Evolutionary conservation across 495 filamentous ascomycete species (phyloP), one percentile per base, ranked within the genome.

Genomic region (Aspergillus ellipticus): DNA sequence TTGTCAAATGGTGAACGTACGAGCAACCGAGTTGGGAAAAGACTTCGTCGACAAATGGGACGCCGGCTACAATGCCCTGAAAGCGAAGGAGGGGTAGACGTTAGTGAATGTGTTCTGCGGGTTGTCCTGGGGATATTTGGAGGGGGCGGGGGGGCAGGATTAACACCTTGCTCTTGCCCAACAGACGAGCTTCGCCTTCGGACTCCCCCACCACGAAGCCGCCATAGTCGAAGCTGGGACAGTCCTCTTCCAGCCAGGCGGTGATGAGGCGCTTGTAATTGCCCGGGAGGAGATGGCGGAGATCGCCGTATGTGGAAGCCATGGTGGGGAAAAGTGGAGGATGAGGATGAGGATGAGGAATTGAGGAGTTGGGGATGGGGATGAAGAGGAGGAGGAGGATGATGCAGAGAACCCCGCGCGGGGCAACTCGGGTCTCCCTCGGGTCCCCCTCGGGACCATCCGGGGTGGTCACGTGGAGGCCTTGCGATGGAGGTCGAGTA

Each of bases 41-140:
- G 26, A 97, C 88, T 67, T 97, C 94, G 66, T 92, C 80, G 75
- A 98, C 92, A 78, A 98, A 98, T 15, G 94, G 94, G 17, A 96
- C 82, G 42, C 94, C 94, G 24, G 95, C 94, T 43, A 97, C 74
- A 41, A 98, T 82, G 42, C 94, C 94, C 75, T 80, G 58, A 13
- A 35, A 22, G 20, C 20, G 15, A 2, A 24, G 33, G 8, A 37
- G 13, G 11, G n/a, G 16, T 42, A 55, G 31, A 56, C 26, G 16
- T 54, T 47, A 58, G 47, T 19, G 21, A 39, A 20, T 33, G 29
- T 50, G 35, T 42, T 9, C 24, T 20, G 20, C 16, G 31, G 21
- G 41, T 13, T 13, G 10, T 11, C 15, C 19, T 37, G 33, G 20
- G 9, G n/a, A 4, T 16, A 11, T 4, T 15, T n/a, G 21, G 49